phyloP scores from a whole-genome alignment of 1,139 yeast species.

The Hyphopichia wangnamkhiaoensis region DNA sequence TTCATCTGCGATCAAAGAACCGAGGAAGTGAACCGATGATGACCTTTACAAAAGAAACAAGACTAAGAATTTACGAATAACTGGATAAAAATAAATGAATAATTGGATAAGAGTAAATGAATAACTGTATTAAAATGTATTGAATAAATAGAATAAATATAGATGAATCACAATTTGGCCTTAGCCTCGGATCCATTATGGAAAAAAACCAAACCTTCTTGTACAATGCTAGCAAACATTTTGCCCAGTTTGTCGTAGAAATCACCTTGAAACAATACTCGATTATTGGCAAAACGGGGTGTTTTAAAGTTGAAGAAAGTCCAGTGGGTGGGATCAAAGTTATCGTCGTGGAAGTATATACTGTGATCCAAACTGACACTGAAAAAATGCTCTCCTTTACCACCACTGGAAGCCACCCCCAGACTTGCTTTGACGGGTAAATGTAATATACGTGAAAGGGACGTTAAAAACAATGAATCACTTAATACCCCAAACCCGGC shows the following conservation, averaged over 20 bases:
- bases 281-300: conserved; percentile 39
- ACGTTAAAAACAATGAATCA: conserved; percentile 38
- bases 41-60: too few relatives aligned
- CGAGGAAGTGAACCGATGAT: neutral
- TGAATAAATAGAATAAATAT: conserved; percentile 4
- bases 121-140: neutral
- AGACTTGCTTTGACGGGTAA: conserved; percentile 21
- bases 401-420: conserved; percentile 19
- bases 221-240: conserved; percentile 42
- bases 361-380: conserved; percentile 46
- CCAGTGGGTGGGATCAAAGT: conserved; percentile 45
- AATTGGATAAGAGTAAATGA: neutral
- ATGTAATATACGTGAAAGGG: conserved; percentile 31
- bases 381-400: conserved; percentile 27
- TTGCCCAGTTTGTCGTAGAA: conserved; percentile 36
- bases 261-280: conserved; percentile 38
- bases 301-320: conserved; percentile 34
- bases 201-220: conserved; percentile 44
- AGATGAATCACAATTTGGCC: conserved; percentile 32
- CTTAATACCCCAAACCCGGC: conserved; percentile 31
- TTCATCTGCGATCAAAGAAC: neutral
- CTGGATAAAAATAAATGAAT: neutral
- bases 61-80: neutral
- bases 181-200: conserved; percentile 26
- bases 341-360: conserved; percentile 44